Conservation (phyloP, 805 yeast species). For the Candida sphagnicola region DNA sequence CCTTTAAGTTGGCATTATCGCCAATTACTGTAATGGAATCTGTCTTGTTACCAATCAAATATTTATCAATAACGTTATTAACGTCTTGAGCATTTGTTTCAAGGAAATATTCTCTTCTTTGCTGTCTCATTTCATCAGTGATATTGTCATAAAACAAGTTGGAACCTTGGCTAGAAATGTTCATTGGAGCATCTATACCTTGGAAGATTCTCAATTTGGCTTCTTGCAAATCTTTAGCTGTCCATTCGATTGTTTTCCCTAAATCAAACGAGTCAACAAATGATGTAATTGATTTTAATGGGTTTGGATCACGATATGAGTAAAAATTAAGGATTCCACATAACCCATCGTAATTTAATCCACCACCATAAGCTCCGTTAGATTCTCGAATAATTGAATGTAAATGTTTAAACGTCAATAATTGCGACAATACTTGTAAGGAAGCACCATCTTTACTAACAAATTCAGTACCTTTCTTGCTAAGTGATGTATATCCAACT, state of each 20-base stretch:
- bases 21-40: conserved; percentile 45
- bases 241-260: conserved; percentile 47
- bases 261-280: conserved; percentile 51
- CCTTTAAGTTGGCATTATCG: conserved; percentile 24
- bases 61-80: conserved; percentile 61
- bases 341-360: conserved; percentile 75
- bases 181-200: conserved; percentile 82
- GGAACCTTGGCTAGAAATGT: conserved; percentile 76
- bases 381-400: conserved; percentile 91
- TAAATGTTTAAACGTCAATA: conserved; percentile 75
- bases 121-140: conserved; percentile 74
- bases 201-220: conserved; percentile 92
- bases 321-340: conserved; percentile 79
- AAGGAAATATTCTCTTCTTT: conserved; percentile 69
- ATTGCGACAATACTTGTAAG: conserved; percentile 74
- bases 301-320: conserved; percentile 93
- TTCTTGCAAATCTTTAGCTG: conserved; percentile 68
- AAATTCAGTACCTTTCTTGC: conserved; percentile 64
- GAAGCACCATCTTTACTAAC: conserved; percentile 75
- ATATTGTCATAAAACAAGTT: conserved; percentile 63
- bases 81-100: conserved; percentile 64
- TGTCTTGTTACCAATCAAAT: conserved; percentile 35
- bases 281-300: conserved; percentile 60
- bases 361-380: conserved; percentile 99
- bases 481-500: conserved; percentile 75